Evolutionary conservation across 805 yeast genomes (phyloP).

Genomic region (Priceomyces castillae): DNA sequence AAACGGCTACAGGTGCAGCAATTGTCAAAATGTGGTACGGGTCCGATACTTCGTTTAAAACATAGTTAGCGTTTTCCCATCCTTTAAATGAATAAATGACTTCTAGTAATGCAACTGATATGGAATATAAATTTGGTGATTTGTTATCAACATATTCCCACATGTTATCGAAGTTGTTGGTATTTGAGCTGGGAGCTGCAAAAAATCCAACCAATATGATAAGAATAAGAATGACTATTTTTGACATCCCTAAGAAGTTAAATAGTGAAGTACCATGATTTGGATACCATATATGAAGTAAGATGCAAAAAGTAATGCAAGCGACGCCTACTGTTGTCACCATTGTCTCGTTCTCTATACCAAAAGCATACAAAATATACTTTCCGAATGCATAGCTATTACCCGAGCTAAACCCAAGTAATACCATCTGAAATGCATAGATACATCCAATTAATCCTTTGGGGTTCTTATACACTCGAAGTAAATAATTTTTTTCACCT

Average conservation of each 20-base stretch:
- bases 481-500: conserved; percentile 41
- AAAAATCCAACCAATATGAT: conserved; percentile 48
- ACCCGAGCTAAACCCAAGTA: conserved; percentile 60
- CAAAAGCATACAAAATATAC: conserved; percentile 44
- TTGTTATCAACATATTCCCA: conserved; percentile 25
- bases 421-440: conserved; percentile 51
- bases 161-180: conserved; percentile 27
- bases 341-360: conserved; percentile 23
- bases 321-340: conserved; percentile 50
- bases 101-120: conserved; percentile 56
- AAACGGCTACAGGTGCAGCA: conserved; percentile 60
- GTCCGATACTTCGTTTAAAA: conserved; percentile 53
- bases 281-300: conserved; percentile 50
- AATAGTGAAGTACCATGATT: conserved; percentile 50
- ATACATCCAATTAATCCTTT: conserved; percentile 36
- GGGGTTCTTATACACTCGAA: conserved; percentile 32
- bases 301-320: conserved; percentile 44
- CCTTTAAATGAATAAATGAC: conserved; percentile 66
- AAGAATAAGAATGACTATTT: conserved; percentile 47
- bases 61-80: conserved; percentile 70
- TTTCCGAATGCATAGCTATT: conserved; percentile 66
- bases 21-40: conserved; percentile 56
- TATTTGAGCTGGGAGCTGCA: conserved; percentile 17
- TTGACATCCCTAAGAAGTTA: conserved; percentile 53
- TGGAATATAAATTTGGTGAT: conserved; percentile 42